These are phyloP conservation scores for Gentiana macrophylla DNA, from an alignment of 257 asterid species.

Conservation along the genomic window DNA sequence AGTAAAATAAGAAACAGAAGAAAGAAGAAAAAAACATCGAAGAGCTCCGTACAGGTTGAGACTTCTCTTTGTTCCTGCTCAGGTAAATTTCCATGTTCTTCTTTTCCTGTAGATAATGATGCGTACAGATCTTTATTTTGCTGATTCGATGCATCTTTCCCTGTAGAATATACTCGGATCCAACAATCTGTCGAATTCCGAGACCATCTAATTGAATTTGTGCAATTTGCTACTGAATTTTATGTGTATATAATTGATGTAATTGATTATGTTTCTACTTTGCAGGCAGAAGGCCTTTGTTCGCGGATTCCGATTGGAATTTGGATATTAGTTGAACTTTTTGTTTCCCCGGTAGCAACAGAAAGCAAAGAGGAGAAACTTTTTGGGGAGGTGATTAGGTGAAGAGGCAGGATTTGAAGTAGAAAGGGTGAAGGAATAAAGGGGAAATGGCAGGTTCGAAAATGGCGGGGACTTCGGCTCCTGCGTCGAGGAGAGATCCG, in stretches of 20 bases:
- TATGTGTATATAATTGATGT: not conserved
- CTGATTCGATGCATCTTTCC: conserved; percentile 10
- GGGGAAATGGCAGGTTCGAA: conserved; percentile 45
- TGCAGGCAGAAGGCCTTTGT: conserved; percentile 14
- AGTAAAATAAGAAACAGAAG: too few relatives aligned
- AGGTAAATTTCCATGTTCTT: not conserved
- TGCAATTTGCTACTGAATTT: not conserved
- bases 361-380: conserved; percentile 2
- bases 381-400: not conserved
- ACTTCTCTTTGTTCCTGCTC: not conserved
- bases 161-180: conserved; percentile 16
- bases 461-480: conserved; percentile 75
- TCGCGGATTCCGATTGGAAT: not conserved
- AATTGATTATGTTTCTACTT: conserved; percentile 11
- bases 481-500: conserved; percentile 73
- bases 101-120: not conserved
- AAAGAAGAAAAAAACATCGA: too few relatives aligned
- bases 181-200: conserved; percentile 17
- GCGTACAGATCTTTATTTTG: conserved; percentile 6
- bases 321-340: conserved; percentile 8
- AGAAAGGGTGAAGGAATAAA: conserved; percentile 12
- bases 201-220: conserved; percentile 7
- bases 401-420: not conserved
- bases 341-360: conserved; percentile 1
- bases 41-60: too few relatives aligned